These are phyloP conservation scores for Aureobasidium sp. DNA, from an alignment of 2,329 filamentous ascomycete genomes.

Conservation along the genomic window DNA sequence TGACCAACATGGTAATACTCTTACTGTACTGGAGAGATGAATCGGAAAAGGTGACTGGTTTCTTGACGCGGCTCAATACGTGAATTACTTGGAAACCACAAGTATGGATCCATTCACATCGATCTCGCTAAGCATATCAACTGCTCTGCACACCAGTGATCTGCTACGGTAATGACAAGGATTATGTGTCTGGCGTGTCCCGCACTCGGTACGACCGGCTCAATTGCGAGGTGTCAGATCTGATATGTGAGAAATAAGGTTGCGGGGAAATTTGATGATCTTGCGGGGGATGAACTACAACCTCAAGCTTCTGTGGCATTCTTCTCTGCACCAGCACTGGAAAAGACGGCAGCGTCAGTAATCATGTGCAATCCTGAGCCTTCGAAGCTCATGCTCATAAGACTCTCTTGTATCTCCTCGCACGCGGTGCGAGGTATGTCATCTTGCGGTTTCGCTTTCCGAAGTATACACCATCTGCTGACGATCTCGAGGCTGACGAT, in stretches of 20 bases:
- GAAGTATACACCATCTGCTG: too few relatives aligned
- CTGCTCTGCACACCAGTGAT: too few relatives aligned
- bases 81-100: too few relatives aligned
- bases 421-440: neutral
- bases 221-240: neutral
- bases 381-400: too few relatives aligned
- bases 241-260: neutral
- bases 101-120: too few relatives aligned
- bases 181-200: neutral
- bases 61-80: too few relatives aligned
- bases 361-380: neutral
- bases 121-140: too few relatives aligned
- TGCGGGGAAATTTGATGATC: neutral
- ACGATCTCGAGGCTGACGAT: too few relatives aligned
- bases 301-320: neutral
- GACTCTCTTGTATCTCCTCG: neutral
- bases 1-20: too few relatives aligned
- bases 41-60: too few relatives aligned
- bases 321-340: neutral
- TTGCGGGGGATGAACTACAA: neutral
- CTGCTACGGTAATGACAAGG: too few relatives aligned
- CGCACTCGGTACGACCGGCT: neutral
- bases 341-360: neutral
- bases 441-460: neutral
- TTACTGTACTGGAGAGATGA: too few relatives aligned